phyloP scores from a whole-genome alignment of 345 rosid genomes.

The Aurinia saxatilis region DNA sequence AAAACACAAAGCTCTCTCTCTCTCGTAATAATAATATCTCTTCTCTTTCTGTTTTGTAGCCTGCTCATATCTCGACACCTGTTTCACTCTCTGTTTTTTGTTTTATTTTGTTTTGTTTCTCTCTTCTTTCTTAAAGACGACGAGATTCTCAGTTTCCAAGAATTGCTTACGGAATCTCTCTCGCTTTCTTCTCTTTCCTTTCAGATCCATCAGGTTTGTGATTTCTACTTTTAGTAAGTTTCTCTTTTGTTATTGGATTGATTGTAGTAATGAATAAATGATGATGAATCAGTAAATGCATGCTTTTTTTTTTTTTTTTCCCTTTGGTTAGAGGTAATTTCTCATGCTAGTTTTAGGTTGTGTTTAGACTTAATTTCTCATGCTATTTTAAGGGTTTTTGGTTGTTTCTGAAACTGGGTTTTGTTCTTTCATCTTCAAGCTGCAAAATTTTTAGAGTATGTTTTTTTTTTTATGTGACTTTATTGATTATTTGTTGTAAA shows the following conservation, averaged over 20 bases:
- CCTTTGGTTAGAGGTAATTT: background rate
- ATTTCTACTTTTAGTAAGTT: background rate
- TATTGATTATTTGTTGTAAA: background rate
- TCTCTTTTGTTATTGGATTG: background rate
- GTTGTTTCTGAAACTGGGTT: background rate
- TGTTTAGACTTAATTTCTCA: constrained; percentile 3
- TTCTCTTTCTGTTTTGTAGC: background rate
- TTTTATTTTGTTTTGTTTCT: background rate
- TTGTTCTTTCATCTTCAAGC: background rate
- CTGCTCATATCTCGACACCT: constrained; percentile 25
- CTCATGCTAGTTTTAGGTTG: background rate
- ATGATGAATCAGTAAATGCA: constrained; percentile 20
- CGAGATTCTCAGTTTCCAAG: constrained; percentile 19
- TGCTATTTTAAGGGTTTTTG: background rate
- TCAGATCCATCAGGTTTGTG: constrained; percentile 27
- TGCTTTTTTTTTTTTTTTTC: background rate
- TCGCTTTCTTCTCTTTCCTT: background rate
- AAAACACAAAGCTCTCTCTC: no score
- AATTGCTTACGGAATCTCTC: constrained; percentile 14
- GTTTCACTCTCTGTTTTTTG: background rate
- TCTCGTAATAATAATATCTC: constrained; percentile 11
- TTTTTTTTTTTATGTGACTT: no score
- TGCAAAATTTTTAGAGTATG: background rate
- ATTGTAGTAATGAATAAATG: background rate
- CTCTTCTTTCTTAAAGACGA: constrained; percentile 2